Evolutionary conservation across 2,329 filamentous ascomycete genomes (phyloP), one percentile per base, ranked within the genome.

Genomic region (Hymenoscyphus infarciens): DNA sequence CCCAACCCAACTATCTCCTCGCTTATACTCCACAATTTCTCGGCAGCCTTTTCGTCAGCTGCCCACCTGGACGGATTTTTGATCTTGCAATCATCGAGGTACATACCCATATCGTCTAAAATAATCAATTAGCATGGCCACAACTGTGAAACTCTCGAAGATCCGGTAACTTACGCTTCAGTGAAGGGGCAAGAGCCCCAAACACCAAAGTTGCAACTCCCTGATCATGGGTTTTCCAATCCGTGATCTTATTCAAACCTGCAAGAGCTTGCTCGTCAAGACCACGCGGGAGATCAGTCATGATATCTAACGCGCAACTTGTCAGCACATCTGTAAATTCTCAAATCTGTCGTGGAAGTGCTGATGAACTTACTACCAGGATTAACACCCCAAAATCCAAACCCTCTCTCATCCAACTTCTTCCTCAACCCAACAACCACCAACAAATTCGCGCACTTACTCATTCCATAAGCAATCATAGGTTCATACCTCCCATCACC

Each of bases 361-460:
- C 13, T 4, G 25, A 5, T 22, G 25, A 22, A 62, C 65, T 64
- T 15, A 70, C 68, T 65, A 1, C 68, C 68, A 55, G 67, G 68
- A 61, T 64, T 64, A 29, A 66, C 61, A 53, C 63, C 63, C 57
- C 29, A 58, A 3, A 65, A 10, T 0, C 61, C 64, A 22, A 58
- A 61, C 22, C 15, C 49, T 1, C 45, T 52, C 45, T n/a, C 45
- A 52, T 29, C 49, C n/a, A 67, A 59, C 13, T 52, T 61, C 33
- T 42, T 27, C 59, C 66, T 67, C 60, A 69, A 61, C 29, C 45
- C 63, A 22, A 68, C 59, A 52, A 61, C 60, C 38, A 67, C 61
- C 22, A 69, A 57, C 27, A 80, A 70, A 64, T 80, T 80, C 38
- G 77, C 78, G 13, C 79, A 76, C 70, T 81, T 81, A 68, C 74